A percentile compares a stretch with the other conserved stretches of the same genome.
These are phyloP conservation scores for Ustilago trichophora DNA, from an alignment of 1,284 basidiomycete genomes.

Conservation along the genomic window DNA sequence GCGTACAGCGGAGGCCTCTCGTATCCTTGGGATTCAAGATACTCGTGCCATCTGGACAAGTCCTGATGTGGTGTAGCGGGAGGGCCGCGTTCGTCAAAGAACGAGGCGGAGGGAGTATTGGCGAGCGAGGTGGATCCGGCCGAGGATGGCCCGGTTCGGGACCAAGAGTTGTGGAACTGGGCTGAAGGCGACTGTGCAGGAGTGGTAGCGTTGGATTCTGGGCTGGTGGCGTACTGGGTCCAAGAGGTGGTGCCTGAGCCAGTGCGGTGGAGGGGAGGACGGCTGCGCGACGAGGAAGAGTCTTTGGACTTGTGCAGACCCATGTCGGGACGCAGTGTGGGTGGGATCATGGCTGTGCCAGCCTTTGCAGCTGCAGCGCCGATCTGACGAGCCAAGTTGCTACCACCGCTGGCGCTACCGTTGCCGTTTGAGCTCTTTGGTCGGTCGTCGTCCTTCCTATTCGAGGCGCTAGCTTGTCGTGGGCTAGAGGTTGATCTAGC, in stretches of 20 bases:
- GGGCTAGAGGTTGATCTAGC: background rate
- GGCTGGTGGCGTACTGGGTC: conserved; percentile 14
- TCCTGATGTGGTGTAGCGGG: conserved; percentile 24
- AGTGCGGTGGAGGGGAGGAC: conserved; percentile 27
- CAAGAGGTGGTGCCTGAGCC: conserved; percentile 40
- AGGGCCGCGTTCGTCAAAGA: conserved; percentile 6
- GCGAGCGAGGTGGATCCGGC: conserved; percentile 1
- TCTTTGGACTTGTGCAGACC: conserved; percentile 18
- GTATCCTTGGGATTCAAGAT: conserved; percentile 31
- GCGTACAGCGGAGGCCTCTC: conserved; percentile 42
- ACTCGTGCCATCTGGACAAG: conserved; percentile 30
- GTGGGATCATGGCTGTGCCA: conserved; percentile 55
- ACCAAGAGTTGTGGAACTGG: background rate
- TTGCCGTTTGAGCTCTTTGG: conserved; percentile 15
- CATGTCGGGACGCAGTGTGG: conserved; percentile 44
- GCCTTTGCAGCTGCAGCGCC: conserved; percentile 54
- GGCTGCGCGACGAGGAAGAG: conserved; percentile 12
- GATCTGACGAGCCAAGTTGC: conserved; percentile 50
- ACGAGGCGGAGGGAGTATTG: conserved; percentile 5
- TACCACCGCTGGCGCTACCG: conserved; percentile 6
- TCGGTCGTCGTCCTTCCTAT: conserved; percentile 17
- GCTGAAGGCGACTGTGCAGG: conserved; percentile 16
- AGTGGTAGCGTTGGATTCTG: conserved; percentile 3
- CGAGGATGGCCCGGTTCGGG: conserved; percentile 2
- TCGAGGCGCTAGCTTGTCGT: conserved; percentile 5